Evolutionary conservation across 257 asterid species (phyloP), one percentile per base, ranked within the genome.

Genomic region (Rhazya stricta): DNA sequence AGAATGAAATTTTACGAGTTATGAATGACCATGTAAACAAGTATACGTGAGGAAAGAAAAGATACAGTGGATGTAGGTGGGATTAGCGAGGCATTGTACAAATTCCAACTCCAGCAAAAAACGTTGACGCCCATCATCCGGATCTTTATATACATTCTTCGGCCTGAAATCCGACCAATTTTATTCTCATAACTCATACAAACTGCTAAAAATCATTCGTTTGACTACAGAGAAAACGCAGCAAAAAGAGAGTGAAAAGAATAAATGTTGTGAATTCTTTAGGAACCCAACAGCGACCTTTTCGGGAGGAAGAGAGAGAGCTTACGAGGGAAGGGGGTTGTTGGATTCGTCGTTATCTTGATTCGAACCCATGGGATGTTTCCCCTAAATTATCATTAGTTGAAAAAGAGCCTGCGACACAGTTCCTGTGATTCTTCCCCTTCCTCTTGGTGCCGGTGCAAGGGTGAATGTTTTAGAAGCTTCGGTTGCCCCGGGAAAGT

Each of bases 81-180:
- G 99, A 79, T 88, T 95, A 62, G 96, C 91, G 39, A 95, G 91
- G 82, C 97, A 92, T 67, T 95, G 98, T 46, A 95, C 74, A n/a
- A 95, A 95, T 83, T 92, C 97, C 62, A 95, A 85, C 88, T 95
- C 97, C 25, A 95, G 94, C 79, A 88, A 83, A 81, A 95, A 91
- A 39, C 98, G 91, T 74, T 92, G 97, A 57, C 94, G 96, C 62
- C 99, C 98, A 83, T 92, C 98, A 82, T 95, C 98, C 48, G 94
- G 93, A 81, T 95, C 98, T 81, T 91, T 88, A 41, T 91, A 95
- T 23, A 79, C 68, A 19, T 66, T 81, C 76, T 82, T 85, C 32
- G 82, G 79, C 75, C 97, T 91, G 89, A 80, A 84, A 71, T 32
- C 43, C 11, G 41, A 30, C n/a, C 39, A 27, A 25, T 34, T 12